phyloP scores from a whole-genome alignment of 768 basidiomycete species.

The Leccinum sublutescens region DNA sequence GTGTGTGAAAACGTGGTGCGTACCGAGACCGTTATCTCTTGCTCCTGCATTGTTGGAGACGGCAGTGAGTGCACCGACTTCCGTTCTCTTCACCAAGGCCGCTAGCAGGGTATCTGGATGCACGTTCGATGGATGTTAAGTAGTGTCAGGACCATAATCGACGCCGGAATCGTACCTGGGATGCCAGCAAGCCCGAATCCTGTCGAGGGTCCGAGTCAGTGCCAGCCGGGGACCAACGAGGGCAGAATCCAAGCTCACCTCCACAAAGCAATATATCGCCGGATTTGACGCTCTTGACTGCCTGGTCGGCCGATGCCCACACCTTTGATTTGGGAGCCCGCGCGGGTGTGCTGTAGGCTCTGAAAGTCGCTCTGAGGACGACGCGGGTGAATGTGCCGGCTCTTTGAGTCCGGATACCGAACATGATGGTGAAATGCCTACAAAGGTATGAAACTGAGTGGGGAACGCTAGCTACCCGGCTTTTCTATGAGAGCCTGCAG shows the following conservation, averaged over 20 bases:
- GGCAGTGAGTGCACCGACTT: slow-evolving; percentile 73
- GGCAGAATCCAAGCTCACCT: slow-evolving; percentile 47
- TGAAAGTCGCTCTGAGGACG: slow-evolving; percentile 18
- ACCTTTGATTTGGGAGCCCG: slow-evolving; percentile 54
- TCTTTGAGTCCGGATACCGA: slow-evolving; percentile 15
- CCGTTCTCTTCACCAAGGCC: slow-evolving; percentile 71
- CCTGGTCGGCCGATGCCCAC: slow-evolving; percentile 81
- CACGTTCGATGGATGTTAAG: not conserved
- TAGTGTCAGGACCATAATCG: too few species aligned
- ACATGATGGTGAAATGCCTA: slow-evolving; percentile 21
- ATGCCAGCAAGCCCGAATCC: slow-evolving; percentile 91
- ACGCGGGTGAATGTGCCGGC: slow-evolving; percentile 15
- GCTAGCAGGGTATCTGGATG: slow-evolving; percentile 73
- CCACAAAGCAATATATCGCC: slow-evolving; percentile 78
- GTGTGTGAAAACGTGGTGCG: not conserved
- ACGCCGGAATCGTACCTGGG: slow-evolving; percentile 53
- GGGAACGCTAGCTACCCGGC: not conserved
- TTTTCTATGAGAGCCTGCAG: not conserved
- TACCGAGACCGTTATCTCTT: slow-evolving; percentile 69
- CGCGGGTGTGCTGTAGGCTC: slow-evolving; percentile 27
- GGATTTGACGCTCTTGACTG: slow-evolving; percentile 77
- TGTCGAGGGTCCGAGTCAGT: slow-evolving; percentile 28
- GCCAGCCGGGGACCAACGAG: not conserved
- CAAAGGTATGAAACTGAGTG: not conserved
- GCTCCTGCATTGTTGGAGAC: slow-evolving; percentile 89